A percentile compares a stretch with the other conserved stretches of the same genome.
Evolutionary conservation across 345 rosid genomes (phyloP).

Genomic region (Xanthoceras sorbifolium): DNA sequence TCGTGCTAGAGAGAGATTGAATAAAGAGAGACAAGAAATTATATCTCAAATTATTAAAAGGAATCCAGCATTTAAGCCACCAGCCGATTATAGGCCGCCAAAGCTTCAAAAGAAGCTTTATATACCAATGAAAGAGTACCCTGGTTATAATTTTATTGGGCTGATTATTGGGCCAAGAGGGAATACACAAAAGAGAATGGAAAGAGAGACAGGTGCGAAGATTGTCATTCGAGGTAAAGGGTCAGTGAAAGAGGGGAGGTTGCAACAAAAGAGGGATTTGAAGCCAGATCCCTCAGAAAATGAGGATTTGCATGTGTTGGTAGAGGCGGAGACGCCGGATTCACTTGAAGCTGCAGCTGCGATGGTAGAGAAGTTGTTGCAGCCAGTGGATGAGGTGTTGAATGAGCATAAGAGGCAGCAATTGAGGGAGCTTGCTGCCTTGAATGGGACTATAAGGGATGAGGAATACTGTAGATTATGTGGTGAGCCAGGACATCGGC

Average conservation of each 20-base stretch:
- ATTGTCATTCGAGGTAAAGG: slow-evolving; percentile 98
- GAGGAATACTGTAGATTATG: slow-evolving; percentile 91
- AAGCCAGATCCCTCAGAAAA: slow-evolving; percentile 92
- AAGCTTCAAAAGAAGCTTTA: slow-evolving; percentile 97
- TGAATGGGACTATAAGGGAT: slow-evolving; percentile 98
- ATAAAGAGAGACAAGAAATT: slow-evolving; percentile 87
- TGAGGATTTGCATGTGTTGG: slow-evolving; percentile 97
- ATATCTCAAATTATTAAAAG: slow-evolving; percentile 85
- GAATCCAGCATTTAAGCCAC: slow-evolving; percentile 96
- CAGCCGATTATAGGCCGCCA: slow-evolving; percentile 94
- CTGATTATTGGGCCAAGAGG: slow-evolving; percentile 96
- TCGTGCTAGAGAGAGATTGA: slow-evolving; percentile 86
- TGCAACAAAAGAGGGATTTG: slow-evolving; percentile 92
- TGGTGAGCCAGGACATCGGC: slow-evolving; percentile 96
- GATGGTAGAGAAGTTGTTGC: slow-evolving; percentile 95
- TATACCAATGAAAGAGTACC: slow-evolving; percentile 92
- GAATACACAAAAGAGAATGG: slow-evolving; percentile 98
- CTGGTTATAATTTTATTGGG: slow-evolving; percentile 90
- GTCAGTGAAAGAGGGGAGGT: slow-evolving; percentile 87
- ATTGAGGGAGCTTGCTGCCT: slow-evolving; percentile 91
- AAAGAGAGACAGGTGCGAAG: slow-evolving; percentile 93
- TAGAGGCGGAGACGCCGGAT: slow-evolving; percentile 93
- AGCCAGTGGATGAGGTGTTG: slow-evolving; percentile 95
- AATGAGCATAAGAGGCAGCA: slow-evolving; percentile 99
- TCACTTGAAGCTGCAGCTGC: slow-evolving; percentile 94